These are phyloP conservation scores for Nakazawaea populi DNA, from an alignment of 805 yeast species.

Conservation along the genomic window DNA sequence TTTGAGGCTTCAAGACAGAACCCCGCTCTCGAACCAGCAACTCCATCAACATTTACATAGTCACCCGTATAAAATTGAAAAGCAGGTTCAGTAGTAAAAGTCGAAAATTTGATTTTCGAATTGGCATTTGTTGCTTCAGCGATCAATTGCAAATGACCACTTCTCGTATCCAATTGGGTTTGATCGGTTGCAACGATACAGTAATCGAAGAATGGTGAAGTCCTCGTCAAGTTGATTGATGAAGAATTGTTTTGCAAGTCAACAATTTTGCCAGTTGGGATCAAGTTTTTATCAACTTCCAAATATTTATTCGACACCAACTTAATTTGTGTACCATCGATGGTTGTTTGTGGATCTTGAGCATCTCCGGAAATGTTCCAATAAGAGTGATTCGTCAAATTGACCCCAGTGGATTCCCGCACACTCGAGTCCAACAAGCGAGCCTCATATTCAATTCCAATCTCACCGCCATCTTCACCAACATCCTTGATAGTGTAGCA, in stretches of 20 bases:
- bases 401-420: slow-evolving; percentile 42
- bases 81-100: slow-evolving; percentile 57
- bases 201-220: slow-evolving; percentile 31
- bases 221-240: too few relatives aligned
- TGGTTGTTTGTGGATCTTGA: slow-evolving; percentile 9
- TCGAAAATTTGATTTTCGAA: slow-evolving; percentile 34
- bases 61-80: slow-evolving; percentile 65
- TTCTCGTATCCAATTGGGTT: slow-evolving; percentile 41
- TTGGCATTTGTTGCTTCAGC: slow-evolving; percentile 40
- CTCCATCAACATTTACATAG: slow-evolving; percentile 31
- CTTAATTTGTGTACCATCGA: slow-evolving; percentile 32
- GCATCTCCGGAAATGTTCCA: slow-evolving; percentile 38
- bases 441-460: slow-evolving; percentile 45
- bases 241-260: slow-evolving; percentile 6
- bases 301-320: slow-evolving; percentile 33
- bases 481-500: slow-evolving; percentile 35
- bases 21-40: slow-evolving; percentile 36
- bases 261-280: slow-evolving; percentile 42
- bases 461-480: slow-evolving; percentile 22
- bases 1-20: slow-evolving; percentile 61
- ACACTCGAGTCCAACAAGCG: slow-evolving; percentile 22
- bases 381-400: slow-evolving; percentile 59
- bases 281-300: slow-evolving; percentile 32
- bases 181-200: slow-evolving; percentile 29
- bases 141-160: slow-evolving; percentile 26